Conservation (phyloP, 2,329 filamentous ascomycete species). For the Claviceps sp. region DNA sequence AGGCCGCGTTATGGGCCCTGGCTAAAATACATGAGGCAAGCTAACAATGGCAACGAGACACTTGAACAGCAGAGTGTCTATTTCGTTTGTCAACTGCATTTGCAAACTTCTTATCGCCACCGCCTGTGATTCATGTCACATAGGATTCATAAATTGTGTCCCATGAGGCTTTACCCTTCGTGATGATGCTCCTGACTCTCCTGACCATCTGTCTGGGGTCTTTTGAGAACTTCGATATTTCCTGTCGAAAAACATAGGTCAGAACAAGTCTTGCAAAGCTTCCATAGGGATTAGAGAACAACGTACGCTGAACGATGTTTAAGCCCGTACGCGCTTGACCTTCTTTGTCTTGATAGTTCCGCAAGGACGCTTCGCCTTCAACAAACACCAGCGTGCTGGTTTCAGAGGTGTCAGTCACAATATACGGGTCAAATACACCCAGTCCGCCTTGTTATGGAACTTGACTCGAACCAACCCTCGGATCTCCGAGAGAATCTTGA, state of each 20-base stretch:
- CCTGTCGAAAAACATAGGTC: constrained; percentile 16
- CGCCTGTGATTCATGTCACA: background rate
- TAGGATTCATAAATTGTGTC: background rate
- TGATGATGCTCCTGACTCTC: no score
- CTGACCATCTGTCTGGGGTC: constrained; percentile 18
- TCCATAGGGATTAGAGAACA: background rate
- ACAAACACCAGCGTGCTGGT: constrained; percentile 64
- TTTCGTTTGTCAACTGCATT: no score
- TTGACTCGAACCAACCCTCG: background rate
- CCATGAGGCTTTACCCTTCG: no score
- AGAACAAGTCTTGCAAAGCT: background rate
- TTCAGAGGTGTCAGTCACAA: constrained; percentile 8
- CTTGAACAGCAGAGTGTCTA: background rate
- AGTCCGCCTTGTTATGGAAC: background rate
- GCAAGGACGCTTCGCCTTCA: constrained; percentile 68
- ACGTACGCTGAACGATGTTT: constrained; percentile 71
- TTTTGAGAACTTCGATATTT: constrained; percentile 32
- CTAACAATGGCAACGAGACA: constrained; percentile 10
- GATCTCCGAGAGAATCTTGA: background rate
- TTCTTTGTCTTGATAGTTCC: constrained; percentile 52
- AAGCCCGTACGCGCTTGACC: constrained; percentile 52
- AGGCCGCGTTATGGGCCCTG: constrained; percentile 3
- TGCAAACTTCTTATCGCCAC: background rate
- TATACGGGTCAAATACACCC: background rate
- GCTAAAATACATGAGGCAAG: constrained; percentile 9